Evolutionary conservation across 139 green algal genomes (phyloP).

Genomic region (Chlorella sp.): DNA sequence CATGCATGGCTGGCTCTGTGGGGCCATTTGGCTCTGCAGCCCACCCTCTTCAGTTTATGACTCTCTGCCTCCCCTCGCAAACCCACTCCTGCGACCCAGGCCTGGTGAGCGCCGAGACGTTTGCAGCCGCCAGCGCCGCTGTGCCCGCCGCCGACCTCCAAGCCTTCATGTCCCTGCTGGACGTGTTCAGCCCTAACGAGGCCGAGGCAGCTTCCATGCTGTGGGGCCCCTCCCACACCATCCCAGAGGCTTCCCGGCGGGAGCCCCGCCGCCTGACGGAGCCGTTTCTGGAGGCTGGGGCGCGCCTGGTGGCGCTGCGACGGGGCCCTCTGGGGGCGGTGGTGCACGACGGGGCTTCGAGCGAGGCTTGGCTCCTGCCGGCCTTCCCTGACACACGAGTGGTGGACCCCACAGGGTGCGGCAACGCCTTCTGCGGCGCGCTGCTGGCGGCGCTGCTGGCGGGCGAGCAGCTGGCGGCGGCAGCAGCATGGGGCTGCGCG

Average conservation of each 20-base stretch:
- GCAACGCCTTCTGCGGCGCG: constrained; percentile 71
- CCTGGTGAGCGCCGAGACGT: constrained; percentile 16
- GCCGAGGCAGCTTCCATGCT: constrained; percentile 20
- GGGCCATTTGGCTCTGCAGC: too few species aligned
- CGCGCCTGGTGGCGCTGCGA: constrained; percentile 50
- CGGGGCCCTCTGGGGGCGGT: constrained; percentile 48
- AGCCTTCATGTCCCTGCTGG: constrained; percentile 7
- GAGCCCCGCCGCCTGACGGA: constrained; percentile 40
- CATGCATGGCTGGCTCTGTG: too few species aligned
- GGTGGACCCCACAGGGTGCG: constrained; percentile 64
- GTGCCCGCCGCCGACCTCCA: background rate
- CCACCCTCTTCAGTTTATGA: too few species aligned
- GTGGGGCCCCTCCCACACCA: background rate
- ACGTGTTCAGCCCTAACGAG: constrained; percentile 21
- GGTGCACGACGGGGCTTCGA: background rate
- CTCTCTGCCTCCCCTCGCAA: background rate
- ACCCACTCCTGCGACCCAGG: background rate
- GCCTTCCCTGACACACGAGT: constrained; percentile 26
- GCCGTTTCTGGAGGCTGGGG: constrained; percentile 38
- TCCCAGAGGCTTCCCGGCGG: constrained; percentile 1
- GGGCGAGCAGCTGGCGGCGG: constrained; percentile 12
- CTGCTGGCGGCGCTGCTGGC: constrained; percentile 51
- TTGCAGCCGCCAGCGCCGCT: background rate
- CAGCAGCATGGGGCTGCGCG: constrained; percentile 47
- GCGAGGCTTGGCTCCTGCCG: constrained; percentile 7